phyloP scores from a whole-genome alignment of 352 stramenopile species.

The Globisporangium radiosum region DNA sequence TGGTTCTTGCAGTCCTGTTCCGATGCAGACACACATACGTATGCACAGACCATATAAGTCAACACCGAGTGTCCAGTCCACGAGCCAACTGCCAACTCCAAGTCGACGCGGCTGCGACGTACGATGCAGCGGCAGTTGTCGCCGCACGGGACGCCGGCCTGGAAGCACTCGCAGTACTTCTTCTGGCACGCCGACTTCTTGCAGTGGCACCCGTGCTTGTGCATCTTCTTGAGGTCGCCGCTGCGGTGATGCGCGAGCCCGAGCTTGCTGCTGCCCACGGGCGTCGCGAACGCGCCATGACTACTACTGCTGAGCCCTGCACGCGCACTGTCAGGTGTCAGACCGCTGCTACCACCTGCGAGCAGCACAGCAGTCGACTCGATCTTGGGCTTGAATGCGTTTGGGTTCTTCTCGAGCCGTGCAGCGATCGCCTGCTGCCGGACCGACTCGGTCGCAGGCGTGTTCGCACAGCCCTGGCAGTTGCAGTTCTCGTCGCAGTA shows the following conservation, averaged over 20 bases:
- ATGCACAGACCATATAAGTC: not conserved
- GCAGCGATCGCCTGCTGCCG: conserved; percentile 81
- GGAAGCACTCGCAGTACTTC: conserved; percentile 98
- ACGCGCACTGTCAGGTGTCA: conserved; percentile 7
- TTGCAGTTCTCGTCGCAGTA: conserved; percentile 92
- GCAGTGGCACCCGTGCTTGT: conserved; percentile 96
- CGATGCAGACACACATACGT: not conserved
- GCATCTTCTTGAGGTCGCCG: conserved; percentile 57
- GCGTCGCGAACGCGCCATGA: not conserved
- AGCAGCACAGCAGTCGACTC: conserved; percentile 25
- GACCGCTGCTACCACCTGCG: not conserved
- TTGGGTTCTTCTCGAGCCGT: conserved; percentile 92
- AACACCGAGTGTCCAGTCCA: not conserved
- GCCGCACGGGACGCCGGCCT: conserved; percentile 81
- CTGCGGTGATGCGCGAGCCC: conserved; percentile 10
- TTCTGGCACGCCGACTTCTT: conserved; percentile 96
- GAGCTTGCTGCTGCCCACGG: conserved; percentile 6
- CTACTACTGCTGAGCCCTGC: not conserved
- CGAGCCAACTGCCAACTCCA: not conserved
- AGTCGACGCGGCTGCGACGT: conserved; percentile 17
- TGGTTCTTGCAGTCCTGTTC: conserved; percentile 79
- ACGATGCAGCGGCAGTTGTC: conserved; percentile 89
- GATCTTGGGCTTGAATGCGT: conserved; percentile 96
- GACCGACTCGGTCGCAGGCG: conserved; percentile 46
- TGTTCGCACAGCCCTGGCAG: conserved; percentile 91